These are phyloP conservation scores for Daedaleopsis nitida DNA, from an alignment of 768 basidiomycete genomes.

Conservation along the genomic window DNA sequence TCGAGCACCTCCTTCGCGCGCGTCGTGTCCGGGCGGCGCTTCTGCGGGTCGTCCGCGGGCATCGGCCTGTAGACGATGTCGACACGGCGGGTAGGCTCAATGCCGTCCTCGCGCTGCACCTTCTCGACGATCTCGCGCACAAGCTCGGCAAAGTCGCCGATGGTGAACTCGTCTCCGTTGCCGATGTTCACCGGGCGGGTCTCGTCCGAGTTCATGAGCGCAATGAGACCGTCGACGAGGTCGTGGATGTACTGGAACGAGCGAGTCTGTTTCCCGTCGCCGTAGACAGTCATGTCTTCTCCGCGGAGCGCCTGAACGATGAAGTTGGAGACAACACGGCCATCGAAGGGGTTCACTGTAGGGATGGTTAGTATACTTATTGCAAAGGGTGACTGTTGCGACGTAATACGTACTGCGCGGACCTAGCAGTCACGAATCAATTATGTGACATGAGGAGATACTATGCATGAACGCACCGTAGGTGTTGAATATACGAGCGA, in stretches of 20 bases:
- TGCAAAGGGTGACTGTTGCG: conserved; percentile 13
- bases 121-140: conserved; percentile 92
- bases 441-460: not conserved
- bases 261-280: conserved; percentile 90
- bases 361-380: conserved; percentile 23
- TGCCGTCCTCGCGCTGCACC: conserved; percentile 84
- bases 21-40: conserved; percentile 89
- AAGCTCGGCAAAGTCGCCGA: conserved; percentile 89
- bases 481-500: conserved; percentile 98
- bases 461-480: conserved; percentile 54
- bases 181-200: conserved; percentile 96
- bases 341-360: conserved; percentile 93
- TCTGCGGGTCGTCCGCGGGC: conserved; percentile 93
- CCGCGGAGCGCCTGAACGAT: conserved; percentile 96
- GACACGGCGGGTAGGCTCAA: conserved; percentile 50
- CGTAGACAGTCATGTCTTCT: conserved; percentile 96
- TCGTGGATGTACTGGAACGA: conserved; percentile 99
- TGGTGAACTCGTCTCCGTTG: conserved; percentile 93
- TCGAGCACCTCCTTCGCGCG: conserved; percentile 80
- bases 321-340: conserved; percentile 98
- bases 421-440: conserved; percentile 29
- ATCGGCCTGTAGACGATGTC: conserved; percentile 79
- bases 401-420: conserved; percentile 63
- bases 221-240: conserved; percentile 90
- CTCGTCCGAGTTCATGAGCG: conserved; percentile 94